Evolutionary conservation across 2,329 filamentous ascomycete genomes (phyloP).

Genomic region (Cladosporium oxysporum): DNA sequence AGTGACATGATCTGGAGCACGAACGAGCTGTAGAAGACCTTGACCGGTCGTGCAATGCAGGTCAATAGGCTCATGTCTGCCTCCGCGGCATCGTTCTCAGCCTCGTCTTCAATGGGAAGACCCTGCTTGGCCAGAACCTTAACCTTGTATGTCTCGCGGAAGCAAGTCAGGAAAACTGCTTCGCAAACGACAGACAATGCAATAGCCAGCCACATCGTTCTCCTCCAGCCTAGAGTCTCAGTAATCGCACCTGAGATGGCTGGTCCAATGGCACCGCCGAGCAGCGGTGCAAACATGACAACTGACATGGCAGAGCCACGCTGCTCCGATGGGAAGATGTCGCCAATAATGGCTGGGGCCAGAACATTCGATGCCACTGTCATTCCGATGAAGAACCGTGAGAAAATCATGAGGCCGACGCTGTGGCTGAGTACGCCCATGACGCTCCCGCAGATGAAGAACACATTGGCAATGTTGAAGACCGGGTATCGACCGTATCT

Average conservation of each 20-base stretch:
- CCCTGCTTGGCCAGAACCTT: conserved; percentile 46
- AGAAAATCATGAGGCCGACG: conserved; percentile 43
- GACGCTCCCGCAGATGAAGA: conserved; percentile 46
- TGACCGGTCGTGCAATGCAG: conserved; percentile 44
- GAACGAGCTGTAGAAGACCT: conserved; percentile 50
- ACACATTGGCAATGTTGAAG: conserved; percentile 43
- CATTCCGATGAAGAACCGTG: conserved; percentile 47
- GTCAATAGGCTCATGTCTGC: conserved; percentile 33
- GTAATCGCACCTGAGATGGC: conserved; percentile 58
- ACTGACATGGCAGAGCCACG: conserved; percentile 61
- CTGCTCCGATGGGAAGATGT: conserved; percentile 61
- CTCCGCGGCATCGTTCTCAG: conserved; percentile 15
- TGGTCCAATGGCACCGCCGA: conserved; percentile 60
- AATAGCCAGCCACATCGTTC: conserved; percentile 54
- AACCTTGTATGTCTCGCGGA: conserved; percentile 63
- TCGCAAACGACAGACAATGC: conserved; percentile 53
- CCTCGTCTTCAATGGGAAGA: neutral
- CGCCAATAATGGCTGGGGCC: conserved; percentile 64
- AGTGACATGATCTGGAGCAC: conserved; percentile 57
- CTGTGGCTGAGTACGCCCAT: conserved; percentile 43
- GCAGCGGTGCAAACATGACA: conserved; percentile 58
- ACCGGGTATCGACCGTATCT: conserved; percentile 44
- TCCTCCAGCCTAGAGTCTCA: conserved; percentile 57
- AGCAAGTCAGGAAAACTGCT: conserved; percentile 52
- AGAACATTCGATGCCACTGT: conserved; percentile 56